Evolutionary conservation across 257 asterid species (phyloP).

Genomic region (Nicotiana paniculata): DNA sequence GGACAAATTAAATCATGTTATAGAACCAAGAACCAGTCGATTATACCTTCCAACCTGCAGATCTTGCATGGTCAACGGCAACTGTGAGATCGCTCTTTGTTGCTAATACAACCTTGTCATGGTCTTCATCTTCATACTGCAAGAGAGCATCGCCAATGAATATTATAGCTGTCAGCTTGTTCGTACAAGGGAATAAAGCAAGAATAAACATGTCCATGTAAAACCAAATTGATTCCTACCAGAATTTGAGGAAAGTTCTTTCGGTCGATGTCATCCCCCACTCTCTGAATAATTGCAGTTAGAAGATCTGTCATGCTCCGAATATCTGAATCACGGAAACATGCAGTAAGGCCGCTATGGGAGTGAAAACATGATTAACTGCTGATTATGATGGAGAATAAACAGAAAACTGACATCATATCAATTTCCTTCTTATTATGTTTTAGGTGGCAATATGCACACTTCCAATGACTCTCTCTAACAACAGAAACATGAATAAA

Average conservation of each 20-base stretch:
- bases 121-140: constrained; percentile 94
- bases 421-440: neutral
- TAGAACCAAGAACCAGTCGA: neutral
- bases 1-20: neutral
- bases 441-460: neutral
- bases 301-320: constrained; percentile 62
- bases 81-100: constrained; percentile 85
- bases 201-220: neutral
- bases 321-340: constrained; percentile 37
- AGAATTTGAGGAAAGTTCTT: constrained; percentile 80
- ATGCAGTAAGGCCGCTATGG: neutral
- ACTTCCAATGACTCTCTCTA: neutral
- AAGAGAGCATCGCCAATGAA: neutral
- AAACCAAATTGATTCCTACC: constrained; percentile 28
- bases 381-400: neutral
- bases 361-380: neutral
- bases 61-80: constrained; percentile 85
- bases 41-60: constrained; percentile 92
- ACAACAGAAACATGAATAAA: neutral
- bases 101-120: constrained; percentile 77
- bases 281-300: constrained; percentile 77
- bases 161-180: no score
- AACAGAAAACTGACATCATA: neutral
- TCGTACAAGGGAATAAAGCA: neutral
- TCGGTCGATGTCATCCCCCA: constrained; percentile 79